A percentile compares a stretch with the other conserved stretches of the same genome.
Evolutionary conservation across 352 stramenopile genomes (phyloP).

Genomic region (Pythium rishiriense): DNA sequence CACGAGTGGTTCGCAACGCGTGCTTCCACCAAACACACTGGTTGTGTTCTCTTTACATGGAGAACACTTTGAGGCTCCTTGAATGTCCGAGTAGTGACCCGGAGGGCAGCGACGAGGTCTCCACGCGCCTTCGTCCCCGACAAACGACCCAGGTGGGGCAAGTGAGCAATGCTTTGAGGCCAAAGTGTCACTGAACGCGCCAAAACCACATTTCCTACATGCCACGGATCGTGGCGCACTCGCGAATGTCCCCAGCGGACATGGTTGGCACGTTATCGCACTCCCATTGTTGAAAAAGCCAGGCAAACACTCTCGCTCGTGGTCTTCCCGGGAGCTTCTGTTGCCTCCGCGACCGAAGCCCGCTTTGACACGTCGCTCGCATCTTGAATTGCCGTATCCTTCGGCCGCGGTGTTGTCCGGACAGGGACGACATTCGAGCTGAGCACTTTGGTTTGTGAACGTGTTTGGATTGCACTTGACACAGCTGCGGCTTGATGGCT

Average conservation of each 20-base stretch:
- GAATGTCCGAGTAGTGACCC: conserved; percentile 21
- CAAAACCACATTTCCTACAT: conserved; percentile 37
- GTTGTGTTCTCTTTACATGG: conserved; percentile 32
- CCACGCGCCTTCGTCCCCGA: conserved; percentile 32
- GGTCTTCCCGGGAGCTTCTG: not conserved
- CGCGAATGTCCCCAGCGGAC: conserved; percentile 37
- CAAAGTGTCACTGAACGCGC: conserved; percentile 33
- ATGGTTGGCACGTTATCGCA: conserved; percentile 28
- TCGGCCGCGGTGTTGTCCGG: conserved; percentile 34
- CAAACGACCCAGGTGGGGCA: conserved; percentile 37
- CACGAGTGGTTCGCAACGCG: conserved; percentile 28
- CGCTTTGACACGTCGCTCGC: conserved; percentile 9
- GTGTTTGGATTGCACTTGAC: conserved; percentile 37
- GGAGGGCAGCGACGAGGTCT: conserved; percentile 34
- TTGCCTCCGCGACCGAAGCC: conserved; percentile 7
- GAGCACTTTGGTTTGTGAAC: conserved; percentile 29
- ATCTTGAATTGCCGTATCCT: conserved; percentile 31
- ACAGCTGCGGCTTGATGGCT: conserved; percentile 30
- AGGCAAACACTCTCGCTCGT: conserved; percentile 11
- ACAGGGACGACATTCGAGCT: conserved; percentile 36
- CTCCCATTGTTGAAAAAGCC: conserved; percentile 29
- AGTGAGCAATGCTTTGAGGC: conserved; percentile 33
- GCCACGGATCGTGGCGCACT: conserved; percentile 2
- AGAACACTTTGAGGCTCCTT: conserved; percentile 34
- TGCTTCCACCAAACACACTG: conserved; percentile 34